Conservation (phyloP, 805 yeast genomes). For the Sungouiozyma ichnusensis region DNA sequence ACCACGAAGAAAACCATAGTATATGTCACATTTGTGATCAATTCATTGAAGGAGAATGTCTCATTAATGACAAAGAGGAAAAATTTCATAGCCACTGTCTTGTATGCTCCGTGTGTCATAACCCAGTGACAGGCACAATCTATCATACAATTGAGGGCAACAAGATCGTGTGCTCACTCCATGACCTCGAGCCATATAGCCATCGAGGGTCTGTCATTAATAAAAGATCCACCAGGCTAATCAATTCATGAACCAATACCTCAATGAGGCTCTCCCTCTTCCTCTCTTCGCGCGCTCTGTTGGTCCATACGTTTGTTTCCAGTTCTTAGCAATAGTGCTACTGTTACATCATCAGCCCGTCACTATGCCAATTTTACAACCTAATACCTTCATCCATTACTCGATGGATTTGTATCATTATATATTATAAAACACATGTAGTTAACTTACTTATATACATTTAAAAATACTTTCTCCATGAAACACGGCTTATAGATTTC, state of each 20-base stretch:
- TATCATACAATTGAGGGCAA: neutral
- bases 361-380: too few species aligned
- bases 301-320: neutral
- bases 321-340: too few species aligned
- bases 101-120: slow-evolving; percentile 51
- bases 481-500: too few species aligned
- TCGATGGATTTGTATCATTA: neutral
- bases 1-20: slow-evolving; percentile 64
- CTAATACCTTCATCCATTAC: neutral
- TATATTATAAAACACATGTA: neutral
- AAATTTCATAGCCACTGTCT: slow-evolving; percentile 73
- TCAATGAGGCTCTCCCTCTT: too few species aligned
- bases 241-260: neutral
- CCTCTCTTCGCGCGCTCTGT: too few species aligned
- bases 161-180: neutral
- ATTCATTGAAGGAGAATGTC: slow-evolving; percentile 86
- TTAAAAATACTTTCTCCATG: too few species aligned
- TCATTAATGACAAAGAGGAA: slow-evolving; percentile 61
- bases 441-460: neutral
- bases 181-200: neutral
- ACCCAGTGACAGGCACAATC: slow-evolving; percentile 4
- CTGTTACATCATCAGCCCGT: too few species aligned
- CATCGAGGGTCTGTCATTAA: neutral
- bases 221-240: neutral
- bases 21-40: slow-evolving; percentile 57